A percentile compares a stretch with the other conserved stretches of the same genome.
Conservation (phyloP, 164 flowering plant genomes). For the Stephania cephalantha region DNA sequence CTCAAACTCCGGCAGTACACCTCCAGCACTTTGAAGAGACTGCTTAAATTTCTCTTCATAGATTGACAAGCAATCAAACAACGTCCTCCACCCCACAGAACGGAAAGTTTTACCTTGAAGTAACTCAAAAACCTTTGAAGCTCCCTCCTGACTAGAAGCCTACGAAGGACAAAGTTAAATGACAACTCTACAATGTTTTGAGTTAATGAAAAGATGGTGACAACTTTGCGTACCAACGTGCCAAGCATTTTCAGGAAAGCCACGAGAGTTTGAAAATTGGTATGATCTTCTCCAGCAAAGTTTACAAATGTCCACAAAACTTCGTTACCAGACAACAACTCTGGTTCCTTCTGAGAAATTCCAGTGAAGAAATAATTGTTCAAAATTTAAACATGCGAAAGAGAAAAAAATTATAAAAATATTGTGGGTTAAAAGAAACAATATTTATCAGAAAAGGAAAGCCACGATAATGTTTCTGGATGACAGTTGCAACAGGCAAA, state of each 20-base stretch:
- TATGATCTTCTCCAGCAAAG: constrained; percentile 97
- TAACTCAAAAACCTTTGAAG: constrained; percentile 78
- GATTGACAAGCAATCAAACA: constrained; percentile 83
- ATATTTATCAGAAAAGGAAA: not conserved
- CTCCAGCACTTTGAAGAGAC: constrained; percentile 65
- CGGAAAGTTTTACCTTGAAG: constrained; percentile 89
- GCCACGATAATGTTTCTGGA: not conserved
- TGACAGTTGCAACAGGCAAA: not conserved
- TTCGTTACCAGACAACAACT: constrained; percentile 84
- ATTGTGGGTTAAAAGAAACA: too few species aligned
- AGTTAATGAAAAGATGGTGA: not conserved
- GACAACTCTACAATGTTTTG: not conserved
- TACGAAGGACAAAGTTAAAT: constrained; percentile 22
- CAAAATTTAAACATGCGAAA: not conserved
- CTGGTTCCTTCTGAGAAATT: constrained; percentile 78
- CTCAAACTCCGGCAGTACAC: constrained; percentile 81
- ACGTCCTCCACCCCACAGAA: constrained; percentile 84
- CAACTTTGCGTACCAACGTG: constrained; percentile 61
- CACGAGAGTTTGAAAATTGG: constrained; percentile 80
- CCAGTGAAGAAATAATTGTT: constrained; percentile 1
- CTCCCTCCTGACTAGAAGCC: constrained; percentile 92
- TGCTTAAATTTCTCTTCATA: constrained; percentile 89
- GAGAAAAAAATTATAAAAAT: not conserved
- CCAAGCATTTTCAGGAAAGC: constrained; percentile 91
- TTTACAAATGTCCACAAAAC: constrained; percentile 93